Conservation (phyloP, 345 rosid species). For the Sonneratia caseolaris region DNA sequence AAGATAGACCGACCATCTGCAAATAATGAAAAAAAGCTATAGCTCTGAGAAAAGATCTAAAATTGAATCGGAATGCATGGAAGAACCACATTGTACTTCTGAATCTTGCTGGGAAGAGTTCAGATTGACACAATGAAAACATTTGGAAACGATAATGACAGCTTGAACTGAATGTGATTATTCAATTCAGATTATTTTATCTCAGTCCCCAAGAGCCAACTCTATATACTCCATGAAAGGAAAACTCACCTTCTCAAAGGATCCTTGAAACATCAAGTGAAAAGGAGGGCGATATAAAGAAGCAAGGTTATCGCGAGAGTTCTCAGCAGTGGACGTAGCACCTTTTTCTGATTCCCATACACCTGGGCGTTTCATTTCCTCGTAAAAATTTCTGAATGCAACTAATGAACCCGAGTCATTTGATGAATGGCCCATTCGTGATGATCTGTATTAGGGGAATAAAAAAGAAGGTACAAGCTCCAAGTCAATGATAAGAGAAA, state of each 20-base stretch:
- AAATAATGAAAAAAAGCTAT: neutral
- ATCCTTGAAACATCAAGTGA: constrained; percentile 71
- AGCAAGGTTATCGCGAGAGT: constrained; percentile 82
- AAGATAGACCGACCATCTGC: neutral
- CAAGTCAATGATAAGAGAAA: neutral
- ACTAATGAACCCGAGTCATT: constrained; percentile 50
- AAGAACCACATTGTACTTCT: neutral
- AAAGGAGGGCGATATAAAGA: constrained; percentile 91
- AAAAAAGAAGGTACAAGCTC: neutral
- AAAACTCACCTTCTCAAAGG: constrained; percentile 71
- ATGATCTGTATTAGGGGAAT: constrained; percentile 23
- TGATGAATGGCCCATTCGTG: constrained; percentile 37
- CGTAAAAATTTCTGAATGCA: constrained; percentile 84
- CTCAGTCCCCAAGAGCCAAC: neutral
- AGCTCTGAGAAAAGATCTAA: neutral
- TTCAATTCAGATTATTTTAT: neutral
- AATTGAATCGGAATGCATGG: neutral
- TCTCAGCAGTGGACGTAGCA: constrained; percentile 42
- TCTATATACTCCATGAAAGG: neutral
- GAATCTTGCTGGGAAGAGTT: neutral
- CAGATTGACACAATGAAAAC: neutral
- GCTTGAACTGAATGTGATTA: neutral
- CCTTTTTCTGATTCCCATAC: constrained; percentile 72
- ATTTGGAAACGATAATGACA: neutral
- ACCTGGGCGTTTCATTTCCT: constrained; percentile 79